Conservation (phyloP, 768 basidiomycete genomes). For the Agrocybe pediades region DNA sequence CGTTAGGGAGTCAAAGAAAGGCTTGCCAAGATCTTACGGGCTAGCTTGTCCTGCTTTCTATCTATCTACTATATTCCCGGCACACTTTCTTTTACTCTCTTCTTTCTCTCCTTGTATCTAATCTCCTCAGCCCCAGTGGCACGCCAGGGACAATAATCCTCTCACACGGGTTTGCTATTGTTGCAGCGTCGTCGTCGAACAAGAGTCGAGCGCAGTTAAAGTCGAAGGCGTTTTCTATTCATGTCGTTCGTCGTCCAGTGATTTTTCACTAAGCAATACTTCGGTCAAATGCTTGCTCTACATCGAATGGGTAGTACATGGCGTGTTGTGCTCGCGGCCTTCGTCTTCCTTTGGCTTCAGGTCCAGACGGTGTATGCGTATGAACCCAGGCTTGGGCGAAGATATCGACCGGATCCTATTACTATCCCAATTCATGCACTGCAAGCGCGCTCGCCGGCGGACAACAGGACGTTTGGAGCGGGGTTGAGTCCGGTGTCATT, state of each 20-base stretch:
- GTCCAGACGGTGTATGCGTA: constrained; percentile 6
- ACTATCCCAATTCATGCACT: constrained; percentile 30
- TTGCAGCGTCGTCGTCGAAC: too few relatives aligned
- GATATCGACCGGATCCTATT: constrained; percentile 24
- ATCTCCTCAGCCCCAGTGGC: too few relatives aligned
- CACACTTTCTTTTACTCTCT: too few relatives aligned
- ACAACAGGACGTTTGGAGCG: constrained; percentile 31
- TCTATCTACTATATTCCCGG: too few relatives aligned
- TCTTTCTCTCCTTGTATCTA: too few relatives aligned
- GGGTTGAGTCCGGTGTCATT: constrained; percentile 48
- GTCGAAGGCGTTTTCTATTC: background rate
- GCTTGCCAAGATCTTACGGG: too few relatives aligned
- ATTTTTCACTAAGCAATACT: background rate
- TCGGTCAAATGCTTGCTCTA: background rate
- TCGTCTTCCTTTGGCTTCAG: constrained; percentile 16
- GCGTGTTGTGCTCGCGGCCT: background rate
- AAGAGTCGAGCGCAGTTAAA: too few relatives aligned
- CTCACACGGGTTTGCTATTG: too few relatives aligned
- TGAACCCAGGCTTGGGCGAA: constrained; percentile 21
- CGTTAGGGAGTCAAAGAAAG: too few relatives aligned
- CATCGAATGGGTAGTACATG: background rate
- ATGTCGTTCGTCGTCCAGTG: background rate
- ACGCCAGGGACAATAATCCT: too few relatives aligned
- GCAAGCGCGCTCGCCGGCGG: constrained; percentile 20
- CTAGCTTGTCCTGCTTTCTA: too few relatives aligned